These are phyloP conservation scores for Microbotryum silenes-acaulis DNA, from an alignment of 1,284 basidiomycete species.

Conservation along the genomic window DNA sequence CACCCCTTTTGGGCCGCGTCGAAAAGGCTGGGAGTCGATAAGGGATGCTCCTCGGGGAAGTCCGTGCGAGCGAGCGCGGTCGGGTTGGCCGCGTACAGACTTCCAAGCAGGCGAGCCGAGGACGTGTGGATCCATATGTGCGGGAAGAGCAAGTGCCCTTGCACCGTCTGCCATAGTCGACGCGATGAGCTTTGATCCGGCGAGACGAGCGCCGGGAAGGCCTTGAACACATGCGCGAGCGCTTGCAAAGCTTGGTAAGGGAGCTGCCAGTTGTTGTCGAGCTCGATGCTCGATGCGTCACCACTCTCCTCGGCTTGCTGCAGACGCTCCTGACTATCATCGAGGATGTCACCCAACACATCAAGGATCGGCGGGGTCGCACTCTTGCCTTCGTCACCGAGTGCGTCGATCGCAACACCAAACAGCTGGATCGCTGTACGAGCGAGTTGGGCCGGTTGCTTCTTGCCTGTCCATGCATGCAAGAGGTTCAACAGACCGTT, in stretches of 20 bases:
- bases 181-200: conserved; percentile 24
- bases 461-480: conserved; percentile 69
- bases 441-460: conserved; percentile 53
- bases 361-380: conserved; percentile 53
- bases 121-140: conserved; percentile 90
- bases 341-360: conserved; percentile 53
- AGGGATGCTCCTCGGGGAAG: conserved; percentile 45
- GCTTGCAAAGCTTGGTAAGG: conserved; percentile 73
- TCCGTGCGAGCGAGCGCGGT: conserved; percentile 44
- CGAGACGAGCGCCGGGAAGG: conserved; percentile 49
- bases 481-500: conserved; percentile 61
- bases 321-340: conserved; percentile 47
- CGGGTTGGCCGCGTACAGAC: conserved; percentile 55
- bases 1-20: conserved; percentile 69
- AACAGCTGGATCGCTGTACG: conserved; percentile 73
- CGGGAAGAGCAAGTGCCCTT: conserved; percentile 70
- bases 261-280: conserved; percentile 63
- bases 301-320: conserved; percentile 47
- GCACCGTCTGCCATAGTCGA: conserved; percentile 55
- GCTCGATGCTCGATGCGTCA: conserved; percentile 7
- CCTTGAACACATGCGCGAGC: conserved; percentile 56
- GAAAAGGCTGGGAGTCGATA: conserved; percentile 54
- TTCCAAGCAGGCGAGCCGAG: conserved; percentile 67
- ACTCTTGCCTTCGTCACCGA: conserved; percentile 45
- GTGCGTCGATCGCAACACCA: conserved; percentile 64